Evolutionary conservation across 495 filamentous ascomycete genomes (phyloP).

Genomic region (Hapsidospora chrysogenum): DNA sequence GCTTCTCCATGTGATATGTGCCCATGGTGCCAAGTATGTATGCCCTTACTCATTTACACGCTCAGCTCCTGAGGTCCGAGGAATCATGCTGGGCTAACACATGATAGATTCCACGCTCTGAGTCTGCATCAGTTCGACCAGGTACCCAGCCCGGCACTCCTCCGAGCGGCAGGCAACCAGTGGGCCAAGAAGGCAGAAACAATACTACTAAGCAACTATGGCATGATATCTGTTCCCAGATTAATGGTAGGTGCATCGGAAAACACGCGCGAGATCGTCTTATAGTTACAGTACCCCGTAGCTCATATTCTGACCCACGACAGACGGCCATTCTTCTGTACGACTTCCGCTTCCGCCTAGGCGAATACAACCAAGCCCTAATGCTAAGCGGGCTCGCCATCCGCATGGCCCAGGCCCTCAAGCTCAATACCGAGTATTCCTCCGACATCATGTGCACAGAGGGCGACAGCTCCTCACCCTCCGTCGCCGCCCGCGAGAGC

Average conservation of each 20-base stretch:
- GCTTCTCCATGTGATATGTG: conserved; percentile 19
- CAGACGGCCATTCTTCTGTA: conserved; percentile 17
- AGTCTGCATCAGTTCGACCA: background rate
- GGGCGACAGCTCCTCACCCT: background rate
- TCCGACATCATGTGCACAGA: conserved; percentile 15
- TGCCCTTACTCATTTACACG: background rate
- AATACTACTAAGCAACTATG: conserved; percentile 14
- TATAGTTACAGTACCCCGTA: background rate
- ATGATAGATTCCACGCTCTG: background rate
- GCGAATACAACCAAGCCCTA: conserved; percentile 18
- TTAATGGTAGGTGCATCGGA: conserved; percentile 11
- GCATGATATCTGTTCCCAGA: conserved; percentile 18
- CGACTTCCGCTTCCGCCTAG: conserved; percentile 17
- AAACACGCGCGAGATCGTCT: too few relatives aligned
- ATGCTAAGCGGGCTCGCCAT: conserved; percentile 21
- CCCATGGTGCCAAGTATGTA: conserved; percentile 18
- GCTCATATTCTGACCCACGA: background rate
- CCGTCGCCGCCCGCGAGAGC: conserved; percentile 10
- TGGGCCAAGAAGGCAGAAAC: conserved; percentile 16
- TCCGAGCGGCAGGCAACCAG: conserved; percentile 11
- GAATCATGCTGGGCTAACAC: background rate
- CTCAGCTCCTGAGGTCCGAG: background rate
- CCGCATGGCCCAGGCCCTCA: conserved; percentile 20
- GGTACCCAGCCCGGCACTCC: conserved; percentile 4
- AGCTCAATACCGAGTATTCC: conserved; percentile 20